phyloP scores from a whole-genome alignment of 2,329 filamentous ascomycete species.

The Fusarium graminum region DNA sequence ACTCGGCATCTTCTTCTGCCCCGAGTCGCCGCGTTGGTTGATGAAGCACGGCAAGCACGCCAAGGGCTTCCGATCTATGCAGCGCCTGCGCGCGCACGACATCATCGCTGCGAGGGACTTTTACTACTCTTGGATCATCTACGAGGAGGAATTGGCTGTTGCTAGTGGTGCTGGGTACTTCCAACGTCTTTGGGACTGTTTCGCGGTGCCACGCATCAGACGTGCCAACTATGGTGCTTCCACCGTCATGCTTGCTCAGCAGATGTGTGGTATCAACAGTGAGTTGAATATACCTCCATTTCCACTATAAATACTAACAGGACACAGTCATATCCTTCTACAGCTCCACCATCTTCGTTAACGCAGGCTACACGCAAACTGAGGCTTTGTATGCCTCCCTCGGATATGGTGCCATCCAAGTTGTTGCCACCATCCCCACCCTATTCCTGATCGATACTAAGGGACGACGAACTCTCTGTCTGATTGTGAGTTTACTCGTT shows the following conservation, averaged over 20 bases:
- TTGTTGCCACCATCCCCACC: conserved; percentile 25
- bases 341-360: conserved; percentile 29
- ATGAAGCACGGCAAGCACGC: conserved; percentile 72
- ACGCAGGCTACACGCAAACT: not conserved
- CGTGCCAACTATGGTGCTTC: conserved; percentile 80
- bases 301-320: rapidly evolving
- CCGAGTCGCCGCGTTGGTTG: conserved; percentile 72
- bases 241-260: conserved; percentile 82
- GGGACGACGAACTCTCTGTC: conserved; percentile 30
- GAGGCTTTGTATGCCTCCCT: conserved; percentile 33
- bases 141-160: conserved; percentile 51
- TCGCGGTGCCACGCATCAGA: conserved; percentile 75
- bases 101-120: conserved; percentile 70
- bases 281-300: not conserved
- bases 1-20: conserved; percentile 72
- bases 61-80: conserved; percentile 68
- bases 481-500: conserved; percentile 24
- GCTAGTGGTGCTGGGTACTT: conserved; percentile 50
- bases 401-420: conserved; percentile 35
- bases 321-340: conserved; percentile 44
- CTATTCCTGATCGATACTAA: conserved; percentile 34
- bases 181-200: conserved; percentile 63
- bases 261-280: conserved; percentile 56
- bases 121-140: conserved; percentile 61
- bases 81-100: conserved; percentile 61